Base-by-base conservation (phyloP, 495 filamentous ascomycete genomes). In the Trichoderma reesei region DNA sequence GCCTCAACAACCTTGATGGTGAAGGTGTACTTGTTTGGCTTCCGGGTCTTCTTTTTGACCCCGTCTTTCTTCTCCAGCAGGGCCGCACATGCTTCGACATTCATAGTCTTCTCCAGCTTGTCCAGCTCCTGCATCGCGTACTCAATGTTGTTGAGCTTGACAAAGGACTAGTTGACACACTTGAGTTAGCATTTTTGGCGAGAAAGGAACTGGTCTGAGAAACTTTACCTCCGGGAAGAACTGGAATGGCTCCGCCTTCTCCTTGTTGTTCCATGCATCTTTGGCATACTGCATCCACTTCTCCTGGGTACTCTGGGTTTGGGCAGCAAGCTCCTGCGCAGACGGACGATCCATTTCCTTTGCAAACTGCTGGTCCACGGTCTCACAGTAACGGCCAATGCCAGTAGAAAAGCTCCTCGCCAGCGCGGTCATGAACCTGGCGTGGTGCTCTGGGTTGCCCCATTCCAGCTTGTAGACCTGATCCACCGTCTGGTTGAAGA, bases 1-100 rank as follows among this genome's bases (percentile, higher is more conserved):
- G 89, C 95, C 70, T 99, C 95, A 37, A 99, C 91, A 60, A 99
- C 90, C 78, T 99, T 99, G 75, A 98, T 92, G 1, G 95, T 98
- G 73, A 99, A 99, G 60, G 98, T 91, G 71, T 96, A 97, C 64
- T 92, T 94, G 37, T 85, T 87, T 36, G 81, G 78, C 67, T 82
- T 86, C 69, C 85, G 85, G 31, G 83, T 78, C 51, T 60, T 36
- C 63, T 74, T 78, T 20, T 72, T 71, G 18, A 75, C 76, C n/a
- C 80, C 80, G 26, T 82, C 79, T 66, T 87, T 77, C 66, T 80
- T 83, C 37, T 83, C 82, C 60, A 98, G 85, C 8, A 94, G 83
- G 59, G 91, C 90, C 5, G 92, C 91, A 71, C 91, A 96, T 46
- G 82, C 88, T 72, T 99, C 95, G n/a, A 96, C 92, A 70, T 96